Conservation (phyloP, 2,329 filamentous ascomycete genomes). For the Thyridium curvatum region DNA sequence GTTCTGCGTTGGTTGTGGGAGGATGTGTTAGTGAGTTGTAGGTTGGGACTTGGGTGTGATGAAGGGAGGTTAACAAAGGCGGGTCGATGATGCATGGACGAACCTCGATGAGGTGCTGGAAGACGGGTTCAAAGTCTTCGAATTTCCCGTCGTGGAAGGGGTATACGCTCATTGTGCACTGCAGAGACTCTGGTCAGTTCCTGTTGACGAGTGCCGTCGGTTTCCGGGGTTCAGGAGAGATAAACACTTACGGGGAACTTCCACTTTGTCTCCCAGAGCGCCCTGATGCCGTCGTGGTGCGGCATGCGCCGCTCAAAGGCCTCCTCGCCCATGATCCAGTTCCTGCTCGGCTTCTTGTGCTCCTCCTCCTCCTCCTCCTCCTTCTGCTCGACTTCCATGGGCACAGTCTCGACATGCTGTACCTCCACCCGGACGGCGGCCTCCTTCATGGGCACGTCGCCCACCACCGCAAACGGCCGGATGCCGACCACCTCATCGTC, state of each 20-base stretch:
- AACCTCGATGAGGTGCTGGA: slow-evolving; percentile 53
- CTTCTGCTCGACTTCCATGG: not conserved
- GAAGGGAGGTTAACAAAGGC: not conserved
- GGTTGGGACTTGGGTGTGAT: no score
- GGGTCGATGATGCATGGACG: slow-evolving; percentile 2
- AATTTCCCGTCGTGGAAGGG: slow-evolving; percentile 68
- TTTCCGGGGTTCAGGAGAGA: not conserved
- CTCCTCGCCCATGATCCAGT: slow-evolving; percentile 37
- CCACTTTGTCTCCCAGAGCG: slow-evolving; percentile 73
- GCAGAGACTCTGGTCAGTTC: no score
- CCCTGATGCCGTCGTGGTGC: slow-evolving; percentile 53
- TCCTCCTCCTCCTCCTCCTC: not conserved
- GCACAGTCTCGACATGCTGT: no score
- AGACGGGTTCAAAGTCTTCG: slow-evolving; percentile 65
- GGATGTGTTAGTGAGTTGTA: slow-evolving; percentile 3
- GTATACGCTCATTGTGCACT: slow-evolving; percentile 58
- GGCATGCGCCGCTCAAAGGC: slow-evolving; percentile 39
- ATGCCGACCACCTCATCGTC: no score
- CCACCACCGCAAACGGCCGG: no score
- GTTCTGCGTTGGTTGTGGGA: slow-evolving; percentile 30
- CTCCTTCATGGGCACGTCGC: no score
- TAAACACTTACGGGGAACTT: slow-evolving; percentile 50
- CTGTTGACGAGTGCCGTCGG: no score
- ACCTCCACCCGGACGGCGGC: no score
- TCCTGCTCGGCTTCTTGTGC: slow-evolving; percentile 4